phyloP scores from a whole-genome alignment of 352 stramenopile species.

The Globisporangium ultimum region DNA sequence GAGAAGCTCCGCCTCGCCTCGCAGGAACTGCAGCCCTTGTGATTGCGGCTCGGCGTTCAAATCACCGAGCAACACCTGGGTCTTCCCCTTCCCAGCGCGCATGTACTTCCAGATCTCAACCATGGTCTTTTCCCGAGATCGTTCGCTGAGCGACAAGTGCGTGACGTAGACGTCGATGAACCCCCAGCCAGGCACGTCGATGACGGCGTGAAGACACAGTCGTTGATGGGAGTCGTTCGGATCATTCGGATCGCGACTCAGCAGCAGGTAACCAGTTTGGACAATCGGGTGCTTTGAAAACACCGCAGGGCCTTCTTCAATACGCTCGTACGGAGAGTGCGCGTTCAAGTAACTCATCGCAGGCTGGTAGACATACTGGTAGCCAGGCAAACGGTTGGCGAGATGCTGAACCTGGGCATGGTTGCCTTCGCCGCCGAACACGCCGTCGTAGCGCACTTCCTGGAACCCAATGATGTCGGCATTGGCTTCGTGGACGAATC shows the following conservation, averaged over 20 bases:
- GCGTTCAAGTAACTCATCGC: slow-evolving; percentile 84
- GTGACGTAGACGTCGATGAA: slow-evolving; percentile 85
- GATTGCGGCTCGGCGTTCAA: slow-evolving; percentile 87
- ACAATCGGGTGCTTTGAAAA: slow-evolving; percentile 81
- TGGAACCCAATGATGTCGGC: slow-evolving; percentile 85
- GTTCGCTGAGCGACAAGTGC: slow-evolving; percentile 80
- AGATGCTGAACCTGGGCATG: slow-evolving; percentile 83
- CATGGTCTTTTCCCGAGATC: slow-evolving; percentile 69
- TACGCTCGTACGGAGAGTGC: slow-evolving; percentile 55
- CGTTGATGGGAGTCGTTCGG: slow-evolving; percentile 84
- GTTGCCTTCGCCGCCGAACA: slow-evolving; percentile 54
- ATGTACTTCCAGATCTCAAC: slow-evolving; percentile 84
- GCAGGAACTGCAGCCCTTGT: slow-evolving; percentile 72
- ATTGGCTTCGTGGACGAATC: slow-evolving; percentile 40
- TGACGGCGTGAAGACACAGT: slow-evolving; percentile 74
- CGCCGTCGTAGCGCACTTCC: slow-evolving; percentile 81
- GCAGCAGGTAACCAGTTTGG: slow-evolving; percentile 73
- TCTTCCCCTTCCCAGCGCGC: slow-evolving; percentile 48
- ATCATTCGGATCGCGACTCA: slow-evolving; percentile 78
- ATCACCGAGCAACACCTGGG: slow-evolving; percentile 79
- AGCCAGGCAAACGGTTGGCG: slow-evolving; percentile 46
- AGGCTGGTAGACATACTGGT: slow-evolving; percentile 85
- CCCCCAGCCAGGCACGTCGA: slow-evolving; percentile 63
- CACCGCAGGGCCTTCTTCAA: slow-evolving; percentile 81
- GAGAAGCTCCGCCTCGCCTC: slow-evolving; percentile 49